Evolutionary conservation across 2,329 filamentous ascomycete species (phyloP), one percentile per base, ranked within the genome.

Genomic region (Tolypocladium nubicola): DNA sequence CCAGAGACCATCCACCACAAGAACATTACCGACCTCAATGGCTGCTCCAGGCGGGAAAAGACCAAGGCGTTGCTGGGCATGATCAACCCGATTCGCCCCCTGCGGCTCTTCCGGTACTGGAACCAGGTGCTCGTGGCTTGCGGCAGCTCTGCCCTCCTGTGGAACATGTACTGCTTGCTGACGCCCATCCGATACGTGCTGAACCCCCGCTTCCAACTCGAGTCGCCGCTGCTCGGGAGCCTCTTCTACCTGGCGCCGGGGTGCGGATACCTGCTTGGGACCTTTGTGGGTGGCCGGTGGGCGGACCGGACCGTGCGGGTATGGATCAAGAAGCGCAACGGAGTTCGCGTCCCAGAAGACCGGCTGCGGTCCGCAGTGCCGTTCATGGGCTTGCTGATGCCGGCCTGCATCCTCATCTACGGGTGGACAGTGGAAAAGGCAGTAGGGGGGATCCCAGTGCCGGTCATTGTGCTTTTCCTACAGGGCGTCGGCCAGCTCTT

Each of bases 221-320:
- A 81, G 0, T 78, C 79, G 0, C 87, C 88, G 0, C 77, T 90
- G 19, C 79, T 88, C 8, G 62, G 83, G 80, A 0, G 86, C 0
- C 76, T 90, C 1, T 89, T 91, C 70, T 91, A 89, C 67, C 80
- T 91, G 23, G 86, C 87, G 0, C 88, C 88, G 0, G 88, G 87
- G 0, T 79, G 78, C 53, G 88, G 88, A 0, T 90, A 89, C 64
- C 70, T 90, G 0, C 56, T 83, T 0, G 87, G 87, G 0, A 88
- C 85, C 0, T 83, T 90, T 64, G 75, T 87, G 57, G 87, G 88
- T n/a, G 88, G 88, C 1, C 79, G 83, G 33, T 88, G 83, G 75
- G 85, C 87, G 0, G 88, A 90, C 66, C 73, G 80, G 60, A 79
- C 81, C 0, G 86, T 89, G 11, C 83, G 81, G 60, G 78, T 78